These are phyloP conservation scores for Arthroderma sp. DNA, from an alignment of 2,329 filamentous ascomycete species.

Conservation along the genomic window DNA sequence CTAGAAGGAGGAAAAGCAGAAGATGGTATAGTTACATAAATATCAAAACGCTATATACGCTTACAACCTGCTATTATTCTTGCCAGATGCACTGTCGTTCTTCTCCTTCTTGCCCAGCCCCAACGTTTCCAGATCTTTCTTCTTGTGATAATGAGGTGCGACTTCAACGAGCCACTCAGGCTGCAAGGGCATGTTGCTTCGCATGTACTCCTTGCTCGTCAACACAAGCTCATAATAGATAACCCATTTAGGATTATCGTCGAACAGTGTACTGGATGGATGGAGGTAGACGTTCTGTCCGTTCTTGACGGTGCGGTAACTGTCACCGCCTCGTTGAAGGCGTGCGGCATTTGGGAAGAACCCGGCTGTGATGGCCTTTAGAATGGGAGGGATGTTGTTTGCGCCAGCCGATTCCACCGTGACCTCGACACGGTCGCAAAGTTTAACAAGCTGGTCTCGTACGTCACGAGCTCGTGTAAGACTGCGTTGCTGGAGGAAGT, in stretches of 20 bases:
- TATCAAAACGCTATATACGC: too few relatives aligned
- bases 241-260: slow-evolving; percentile 70
- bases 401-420: slow-evolving; percentile 53
- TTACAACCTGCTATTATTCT: too few relatives aligned
- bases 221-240: slow-evolving; percentile 79
- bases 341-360: slow-evolving; percentile 91
- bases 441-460: slow-evolving; percentile 76
- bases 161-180: slow-evolving; percentile 76
- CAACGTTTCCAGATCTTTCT: slow-evolving; percentile 71
- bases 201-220: slow-evolving; percentile 92
- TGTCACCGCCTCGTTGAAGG: slow-evolving; percentile 69
- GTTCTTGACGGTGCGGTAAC: slow-evolving; percentile 84
- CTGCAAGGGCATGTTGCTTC: slow-evolving; percentile 73
- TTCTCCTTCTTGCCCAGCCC: slow-evolving; percentile 60
- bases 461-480: slow-evolving; percentile 81
- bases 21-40: too few relatives aligned
- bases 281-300: slow-evolving; percentile 84
- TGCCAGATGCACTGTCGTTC: too few relatives aligned
- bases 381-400: slow-evolving; percentile 62
- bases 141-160: slow-evolving; percentile 90
- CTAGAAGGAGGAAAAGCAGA: too few relatives aligned
- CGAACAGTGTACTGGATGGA: slow-evolving; percentile 68
- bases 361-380: slow-evolving; percentile 76
- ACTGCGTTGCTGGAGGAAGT: slow-evolving; percentile 85
- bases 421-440: slow-evolving; percentile 89